Evolutionary conservation across 441 rosid species (phyloP), one percentile per base, ranked within the genome.

Genomic region (Kokia cookei): DNA sequence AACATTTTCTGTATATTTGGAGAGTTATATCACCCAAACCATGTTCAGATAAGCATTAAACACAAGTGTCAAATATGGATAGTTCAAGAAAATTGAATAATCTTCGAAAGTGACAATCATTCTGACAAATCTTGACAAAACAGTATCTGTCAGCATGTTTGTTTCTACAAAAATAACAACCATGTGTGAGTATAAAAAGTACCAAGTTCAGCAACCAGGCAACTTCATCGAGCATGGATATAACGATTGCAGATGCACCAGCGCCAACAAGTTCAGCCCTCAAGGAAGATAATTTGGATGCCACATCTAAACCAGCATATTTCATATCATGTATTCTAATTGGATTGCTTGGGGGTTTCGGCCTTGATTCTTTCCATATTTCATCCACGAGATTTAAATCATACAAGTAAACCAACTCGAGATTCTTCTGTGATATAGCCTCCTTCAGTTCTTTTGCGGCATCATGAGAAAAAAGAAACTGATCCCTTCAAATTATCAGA

Each of bases 191-290:
- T 69, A 71, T 26, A 7, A 22, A 55, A 10, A 62, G 76, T 90
- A 95, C 98, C 97, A 91, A 75, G 89, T 96, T 96, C 79, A 96
- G 89, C 75, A 91, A 81, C 99, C 98, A 96, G 62, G 99, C 97
- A 77, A 93, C 86, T 83, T 96, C 99, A 86, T 95, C 98, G 78
- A 93, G 99, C 97, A 90, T 91, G 19, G 98, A 96, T 73, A 93
- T 84, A 66, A 90, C 87, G 35, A 91, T 93, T 71, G 97, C 92
- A 75, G 95, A 93, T 68, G 97, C 81, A 65, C 92, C 94, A 3
- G 91, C 88, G 73, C 81, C 93, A 73, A 75, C 82, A 59, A 96
- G 85, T 79, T 88, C 86, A 24, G 90, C 84, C 77, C 97, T 89
- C 78, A 95, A 79, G 79, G 83, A 74, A 65, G 89, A 79, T 74